Evolutionary conservation across 768 basidiomycete genomes (phyloP).

Genomic region (Macrolepiota dolichaula): DNA sequence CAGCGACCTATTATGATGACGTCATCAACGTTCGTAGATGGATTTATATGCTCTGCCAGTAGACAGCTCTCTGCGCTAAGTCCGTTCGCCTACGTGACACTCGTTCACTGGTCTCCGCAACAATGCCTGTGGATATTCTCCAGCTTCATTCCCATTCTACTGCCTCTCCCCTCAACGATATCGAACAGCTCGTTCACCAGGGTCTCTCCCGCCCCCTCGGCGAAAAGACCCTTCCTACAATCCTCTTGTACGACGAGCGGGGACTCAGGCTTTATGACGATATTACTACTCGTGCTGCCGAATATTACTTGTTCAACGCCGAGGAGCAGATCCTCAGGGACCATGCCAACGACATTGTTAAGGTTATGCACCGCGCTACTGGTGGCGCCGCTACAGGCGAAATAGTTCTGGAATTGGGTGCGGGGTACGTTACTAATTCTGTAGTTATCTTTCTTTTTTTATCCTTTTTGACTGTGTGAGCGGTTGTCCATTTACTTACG

Average conservation of each 20-base stretch:
- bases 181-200: slow-evolving; percentile 43
- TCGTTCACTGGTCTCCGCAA: not conserved
- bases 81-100: not conserved
- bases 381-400: slow-evolving; percentile 37
- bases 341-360: slow-evolving; percentile 72
- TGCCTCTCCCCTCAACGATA: slow-evolving; percentile 29
- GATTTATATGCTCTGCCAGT: not conserved
- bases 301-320: slow-evolving; percentile 89
- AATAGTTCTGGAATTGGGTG: slow-evolving; percentile 58
- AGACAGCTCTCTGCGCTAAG: no score
- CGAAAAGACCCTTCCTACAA: slow-evolving; percentile 69
- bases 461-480: not conserved
- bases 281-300: slow-evolving; percentile 71
- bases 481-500: slow-evolving; percentile 10
- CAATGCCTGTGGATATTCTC: slow-evolving; percentile 48
- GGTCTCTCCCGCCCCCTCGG: slow-evolving; percentile 55
- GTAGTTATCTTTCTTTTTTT: not conserved
- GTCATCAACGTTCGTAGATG: not conserved
- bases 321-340: slow-evolving; percentile 83
- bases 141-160: slow-evolving; percentile 41
- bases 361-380: slow-evolving; percentile 55
- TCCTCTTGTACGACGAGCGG: slow-evolving; percentile 82
- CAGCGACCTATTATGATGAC: not conserved
- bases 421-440: not conserved
- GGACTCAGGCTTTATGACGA: slow-evolving; percentile 86